Evolutionary conservation across 169 alveolate genomes (phyloP).

Genomic region (Plasmodium malariae): DNA sequence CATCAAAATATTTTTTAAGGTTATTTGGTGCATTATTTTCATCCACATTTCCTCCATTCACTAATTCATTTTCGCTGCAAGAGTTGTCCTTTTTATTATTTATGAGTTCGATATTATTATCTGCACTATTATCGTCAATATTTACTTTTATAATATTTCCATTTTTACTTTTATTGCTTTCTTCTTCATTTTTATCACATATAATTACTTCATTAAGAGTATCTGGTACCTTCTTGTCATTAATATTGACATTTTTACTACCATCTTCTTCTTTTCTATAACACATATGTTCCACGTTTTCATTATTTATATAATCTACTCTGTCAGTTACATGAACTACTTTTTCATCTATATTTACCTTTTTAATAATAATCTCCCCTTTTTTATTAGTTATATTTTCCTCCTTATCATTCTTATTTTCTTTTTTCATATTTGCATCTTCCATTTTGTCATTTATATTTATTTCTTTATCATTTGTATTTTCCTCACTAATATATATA

Average conservation of each 20-base stretch:
- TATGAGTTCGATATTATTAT: not conserved
- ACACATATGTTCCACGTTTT: too few relatives aligned
- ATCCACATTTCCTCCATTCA: too few relatives aligned
- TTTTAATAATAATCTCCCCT: too few relatives aligned
- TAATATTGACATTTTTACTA: not conserved
- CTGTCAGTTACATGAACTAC: too few relatives aligned
- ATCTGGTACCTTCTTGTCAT: not conserved
- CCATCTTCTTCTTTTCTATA: too few relatives aligned
- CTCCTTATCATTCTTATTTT: not conserved
- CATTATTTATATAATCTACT: too few relatives aligned
- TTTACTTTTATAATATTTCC: not conserved
- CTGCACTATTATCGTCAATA: not conserved
- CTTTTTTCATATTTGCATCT: not conserved
- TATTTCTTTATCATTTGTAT: slow-evolving; percentile 11
- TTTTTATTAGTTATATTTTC: too few relatives aligned
- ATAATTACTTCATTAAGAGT: not conserved
- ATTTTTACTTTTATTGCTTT: not conserved
- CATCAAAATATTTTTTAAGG: too few relatives aligned
- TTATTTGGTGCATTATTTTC: too few relatives aligned
- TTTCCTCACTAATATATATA: not conserved
- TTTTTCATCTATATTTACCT: too few relatives aligned
- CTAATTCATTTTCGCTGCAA: not conserved
- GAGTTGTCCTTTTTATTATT: not conserved
- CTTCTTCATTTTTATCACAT: not conserved
- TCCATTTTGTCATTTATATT: not conserved